These are phyloP conservation scores for Pleoardoris graminearum DNA, from an alignment of 2,329 filamentous ascomycete species.

Conservation along the genomic window DNA sequence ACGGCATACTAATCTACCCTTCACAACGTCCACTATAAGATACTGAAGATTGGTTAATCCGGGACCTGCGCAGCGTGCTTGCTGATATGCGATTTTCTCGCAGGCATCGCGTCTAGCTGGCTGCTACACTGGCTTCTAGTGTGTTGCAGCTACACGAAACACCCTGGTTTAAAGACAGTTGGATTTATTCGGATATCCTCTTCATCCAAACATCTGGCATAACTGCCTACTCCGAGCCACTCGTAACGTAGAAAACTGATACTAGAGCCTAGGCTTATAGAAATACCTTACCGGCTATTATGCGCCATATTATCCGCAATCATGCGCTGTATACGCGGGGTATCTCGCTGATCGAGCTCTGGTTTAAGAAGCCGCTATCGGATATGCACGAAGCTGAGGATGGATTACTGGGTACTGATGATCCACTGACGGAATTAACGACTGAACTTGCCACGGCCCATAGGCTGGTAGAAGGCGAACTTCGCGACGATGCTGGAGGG, in stretches of 20 bases:
- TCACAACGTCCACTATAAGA: constrained; percentile 12
- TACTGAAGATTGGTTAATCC: constrained; percentile 18
- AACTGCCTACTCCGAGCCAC: constrained; percentile 21
- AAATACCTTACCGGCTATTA: background rate
- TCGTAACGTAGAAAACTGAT: constrained; percentile 20
- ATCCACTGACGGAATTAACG: constrained; percentile 19
- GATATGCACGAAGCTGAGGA: constrained; percentile 21
- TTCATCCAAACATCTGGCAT: constrained; percentile 21
- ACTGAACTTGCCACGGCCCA: constrained; percentile 27
- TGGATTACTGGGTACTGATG: constrained; percentile 4
- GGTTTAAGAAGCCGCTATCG: constrained; percentile 29
- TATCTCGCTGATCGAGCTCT: constrained; percentile 42
- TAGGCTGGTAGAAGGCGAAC: constrained; percentile 26
- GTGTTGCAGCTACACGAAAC: constrained; percentile 31
- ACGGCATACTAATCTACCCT: constrained; percentile 23
- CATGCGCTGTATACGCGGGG: constrained; percentile 40
- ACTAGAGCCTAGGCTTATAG: background rate
- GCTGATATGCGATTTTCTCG: constrained; percentile 19
- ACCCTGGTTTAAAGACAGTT: constrained; percentile 27
- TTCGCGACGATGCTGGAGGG: constrained; percentile 32
- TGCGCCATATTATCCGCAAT: constrained; percentile 31
- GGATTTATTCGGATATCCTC: constrained; percentile 27
- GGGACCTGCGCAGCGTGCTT: constrained; percentile 17
- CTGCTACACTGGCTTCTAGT: constrained; percentile 25
- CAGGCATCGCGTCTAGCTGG: constrained; percentile 20